A percentile compares a stretch with the other conserved stretches of the same genome.
Conservation (phyloP, 1,284 basidiomycete genomes). For the Porogramme epimiltina region DNA sequence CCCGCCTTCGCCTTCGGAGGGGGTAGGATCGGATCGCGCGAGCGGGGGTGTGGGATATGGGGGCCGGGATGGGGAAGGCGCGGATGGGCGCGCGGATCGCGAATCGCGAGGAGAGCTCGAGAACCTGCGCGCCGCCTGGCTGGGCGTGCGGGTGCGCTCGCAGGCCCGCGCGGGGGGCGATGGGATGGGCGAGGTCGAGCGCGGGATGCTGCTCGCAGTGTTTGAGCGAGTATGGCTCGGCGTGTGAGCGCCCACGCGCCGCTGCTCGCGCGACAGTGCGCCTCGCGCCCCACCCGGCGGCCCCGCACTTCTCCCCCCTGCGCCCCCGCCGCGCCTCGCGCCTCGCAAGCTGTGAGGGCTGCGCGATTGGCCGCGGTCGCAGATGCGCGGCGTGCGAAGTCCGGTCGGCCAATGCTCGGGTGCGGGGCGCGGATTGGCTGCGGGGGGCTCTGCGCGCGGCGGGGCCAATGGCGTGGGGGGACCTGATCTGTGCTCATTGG, state of each 20-base stretch:
- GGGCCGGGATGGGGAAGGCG: not conserved
- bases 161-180: not conserved
- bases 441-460: too few relatives aligned
- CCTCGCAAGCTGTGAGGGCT: too few relatives aligned
- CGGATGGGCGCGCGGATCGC: not conserved
- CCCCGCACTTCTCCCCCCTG: too few relatives aligned
- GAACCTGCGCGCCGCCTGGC: too few relatives aligned
- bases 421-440: too few relatives aligned
- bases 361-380: too few relatives aligned
- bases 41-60: not conserved
- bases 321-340: too few relatives aligned
- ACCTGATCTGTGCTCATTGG: too few relatives aligned
- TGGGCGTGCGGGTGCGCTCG: not conserved
- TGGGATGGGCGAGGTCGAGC: slow-evolving; percentile 43
- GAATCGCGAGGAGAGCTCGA: not conserved
- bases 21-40: not conserved
- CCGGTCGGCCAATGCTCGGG: too few relatives aligned
- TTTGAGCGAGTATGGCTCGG: slow-evolving; percentile 47
- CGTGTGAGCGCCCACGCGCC: slow-evolving; percentile 4
- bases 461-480: too few relatives aligned
- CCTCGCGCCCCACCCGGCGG: not conserved
- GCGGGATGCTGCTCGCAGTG: slow-evolving; percentile 50
- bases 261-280: not conserved
- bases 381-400: too few relatives aligned
- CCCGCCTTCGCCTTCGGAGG: not conserved